Evolutionary conservation across 2,329 filamentous ascomycete species (phyloP).

Genomic region (Fusarium sp.): DNA sequence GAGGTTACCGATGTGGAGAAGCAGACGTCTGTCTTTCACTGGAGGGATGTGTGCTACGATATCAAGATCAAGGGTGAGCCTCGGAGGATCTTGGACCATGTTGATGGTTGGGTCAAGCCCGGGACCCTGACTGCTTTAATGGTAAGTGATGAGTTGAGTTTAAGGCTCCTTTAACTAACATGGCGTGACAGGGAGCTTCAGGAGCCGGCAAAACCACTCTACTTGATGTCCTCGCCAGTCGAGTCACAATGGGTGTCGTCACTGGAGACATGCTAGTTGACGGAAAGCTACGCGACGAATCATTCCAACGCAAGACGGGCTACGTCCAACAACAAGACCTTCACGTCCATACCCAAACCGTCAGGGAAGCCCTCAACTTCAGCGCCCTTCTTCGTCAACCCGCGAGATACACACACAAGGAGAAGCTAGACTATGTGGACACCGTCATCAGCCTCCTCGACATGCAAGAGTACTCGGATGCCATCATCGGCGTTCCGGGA

Average conservation of each 20-base stretch:
- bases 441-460: constrained; percentile 75
- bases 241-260: constrained; percentile 87
- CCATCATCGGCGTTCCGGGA: constrained; percentile 69
- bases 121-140: constrained; percentile 80
- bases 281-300: constrained; percentile 73
- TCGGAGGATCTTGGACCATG: constrained; percentile 74
- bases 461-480: constrained; percentile 72
- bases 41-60: constrained; percentile 78
- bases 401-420: constrained; percentile 69
- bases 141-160: constrained; percentile 74
- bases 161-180: constrained; percentile 82
- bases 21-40: constrained; percentile 68
- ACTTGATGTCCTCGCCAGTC: constrained; percentile 82
- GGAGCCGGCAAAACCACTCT: constrained; percentile 91
- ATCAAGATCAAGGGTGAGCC: constrained; percentile 74
- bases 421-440: constrained; percentile 86
- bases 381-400: constrained; percentile 85
- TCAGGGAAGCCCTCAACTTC: constrained; percentile 85
- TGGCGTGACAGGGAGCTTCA: constrained; percentile 75
- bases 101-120: constrained; percentile 80
- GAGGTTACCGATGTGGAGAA: constrained; percentile 31
- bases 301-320: constrained; percentile 88
- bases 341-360: constrained; percentile 82
- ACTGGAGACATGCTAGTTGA: constrained; percentile 79
- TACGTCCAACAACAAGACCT: constrained; percentile 92